These are phyloP conservation scores for Coccinonectria pachysandricola DNA, from an alignment of 2,329 filamentous ascomycete species.

Conservation along the genomic window DNA sequence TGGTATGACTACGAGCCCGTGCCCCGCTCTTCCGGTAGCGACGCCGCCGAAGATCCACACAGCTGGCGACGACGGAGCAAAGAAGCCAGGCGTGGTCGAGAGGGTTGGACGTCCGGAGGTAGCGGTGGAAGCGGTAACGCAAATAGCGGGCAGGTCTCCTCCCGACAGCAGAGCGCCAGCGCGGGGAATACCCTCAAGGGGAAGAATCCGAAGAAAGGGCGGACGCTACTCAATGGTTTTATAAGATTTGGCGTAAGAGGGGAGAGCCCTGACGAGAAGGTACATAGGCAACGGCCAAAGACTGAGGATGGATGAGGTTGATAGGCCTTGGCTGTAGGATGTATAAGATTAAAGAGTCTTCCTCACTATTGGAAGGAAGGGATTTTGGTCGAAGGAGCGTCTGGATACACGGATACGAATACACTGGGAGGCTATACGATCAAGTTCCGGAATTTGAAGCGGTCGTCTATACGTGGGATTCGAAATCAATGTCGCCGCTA, in stretches of 20 bases:
- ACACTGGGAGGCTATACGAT: too few species aligned
- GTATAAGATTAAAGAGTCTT: too few species aligned
- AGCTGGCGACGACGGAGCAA: conserved; percentile 20
- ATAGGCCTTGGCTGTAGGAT: too few species aligned
- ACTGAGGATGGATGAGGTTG: too few species aligned
- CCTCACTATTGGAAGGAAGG: too few species aligned
- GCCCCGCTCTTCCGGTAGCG: conserved; percentile 43
- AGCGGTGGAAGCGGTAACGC: too few species aligned
- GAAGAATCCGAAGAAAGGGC: conserved; percentile 30
- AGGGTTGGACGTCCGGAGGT: too few species aligned
- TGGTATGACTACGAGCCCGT: conserved; percentile 25
- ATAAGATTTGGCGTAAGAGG: conserved; percentile 32
- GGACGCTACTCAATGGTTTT: conserved; percentile 33
- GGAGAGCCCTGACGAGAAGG: conserved; percentile 30
- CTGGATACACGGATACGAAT: too few species aligned
- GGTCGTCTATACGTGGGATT: too few species aligned
- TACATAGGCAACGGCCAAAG: conserved; percentile 6
- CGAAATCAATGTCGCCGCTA: too few species aligned
- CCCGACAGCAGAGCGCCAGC: conserved; percentile 21
- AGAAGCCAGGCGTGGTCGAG: conserved; percentile 21
- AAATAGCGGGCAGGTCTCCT: conserved; percentile 16
- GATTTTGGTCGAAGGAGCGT: too few species aligned
- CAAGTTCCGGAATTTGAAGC: too few species aligned
- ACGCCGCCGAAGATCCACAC: conserved; percentile 21
- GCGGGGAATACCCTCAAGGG: conserved; percentile 22